phyloP scores from a whole-genome alignment of 257 asterid species.

The Plantago elongata region DNA sequence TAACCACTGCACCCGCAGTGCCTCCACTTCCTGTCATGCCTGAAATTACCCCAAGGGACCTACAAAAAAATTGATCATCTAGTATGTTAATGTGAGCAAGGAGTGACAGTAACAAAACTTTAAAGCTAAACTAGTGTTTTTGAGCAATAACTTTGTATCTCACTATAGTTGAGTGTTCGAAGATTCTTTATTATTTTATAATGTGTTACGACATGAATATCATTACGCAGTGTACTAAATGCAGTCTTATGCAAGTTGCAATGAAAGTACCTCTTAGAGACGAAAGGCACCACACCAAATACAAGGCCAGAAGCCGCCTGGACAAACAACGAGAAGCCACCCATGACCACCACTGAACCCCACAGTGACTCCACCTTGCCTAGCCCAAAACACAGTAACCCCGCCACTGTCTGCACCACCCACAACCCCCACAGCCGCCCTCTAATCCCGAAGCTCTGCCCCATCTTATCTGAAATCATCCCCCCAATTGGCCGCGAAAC shows the following conservation, averaged over 20 bases:
- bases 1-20: constrained; percentile 49
- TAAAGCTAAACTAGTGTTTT: not conserved
- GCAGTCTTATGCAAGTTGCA: not conserved
- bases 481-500: constrained; percentile 59
- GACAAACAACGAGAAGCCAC: constrained; percentile 44
- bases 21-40: constrained; percentile 67
- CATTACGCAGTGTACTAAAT: not conserved
- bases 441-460: constrained; percentile 50
- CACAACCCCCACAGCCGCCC: constrained; percentile 69
- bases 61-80: constrained; percentile 11
- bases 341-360: constrained; percentile 47
- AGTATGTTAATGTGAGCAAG: too few species aligned
- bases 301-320: constrained; percentile 66
- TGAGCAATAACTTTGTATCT: not conserved
- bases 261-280: constrained; percentile 44
- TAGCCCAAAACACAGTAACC: constrained; percentile 32
- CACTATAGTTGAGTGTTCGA: not conserved
- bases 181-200: not conserved
- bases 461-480: constrained; percentile 47
- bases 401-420: constrained; percentile 49
- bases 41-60: constrained; percentile 51
- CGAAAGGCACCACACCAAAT: constrained; percentile 69
- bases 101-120: not conserved
- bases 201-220: not conserved
- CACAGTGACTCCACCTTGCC: constrained; percentile 36